Conservation (phyloP, 768 basidiomycete species). For the Grammothele lineata region DNA sequence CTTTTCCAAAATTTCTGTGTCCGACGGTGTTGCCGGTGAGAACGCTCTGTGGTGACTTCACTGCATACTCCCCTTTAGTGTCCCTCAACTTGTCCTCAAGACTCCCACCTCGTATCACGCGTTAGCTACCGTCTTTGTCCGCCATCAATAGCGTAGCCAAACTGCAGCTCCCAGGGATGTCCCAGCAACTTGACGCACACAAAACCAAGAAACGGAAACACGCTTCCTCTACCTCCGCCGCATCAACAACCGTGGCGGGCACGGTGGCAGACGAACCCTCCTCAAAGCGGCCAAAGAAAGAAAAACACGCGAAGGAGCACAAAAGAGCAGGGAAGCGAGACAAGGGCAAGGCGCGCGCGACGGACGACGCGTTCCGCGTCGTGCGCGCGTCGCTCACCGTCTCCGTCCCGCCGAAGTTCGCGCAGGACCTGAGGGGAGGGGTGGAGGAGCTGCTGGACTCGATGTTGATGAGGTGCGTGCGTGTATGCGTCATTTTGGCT, state of each 20-base stretch:
- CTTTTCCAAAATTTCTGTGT: conserved; percentile 19
- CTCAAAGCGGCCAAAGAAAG: conserved; percentile 32
- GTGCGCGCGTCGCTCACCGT: conserved; percentile 64
- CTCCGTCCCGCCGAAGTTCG: conserved; percentile 79
- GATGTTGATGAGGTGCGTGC: conserved; percentile 85
- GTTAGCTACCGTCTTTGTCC: too few relatives aligned
- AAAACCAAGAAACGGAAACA: conserved; percentile 51
- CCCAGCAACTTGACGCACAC: conserved; percentile 13
- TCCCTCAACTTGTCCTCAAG: too few relatives aligned
- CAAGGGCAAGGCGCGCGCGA: conserved; percentile 22
- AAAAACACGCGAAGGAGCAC: conserved; percentile 22
- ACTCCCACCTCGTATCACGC: too few relatives aligned
- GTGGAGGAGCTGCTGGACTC: conserved; percentile 90
- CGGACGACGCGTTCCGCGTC: conserved; percentile 41
- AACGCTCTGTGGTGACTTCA: not conserved
- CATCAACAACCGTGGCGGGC: not conserved
- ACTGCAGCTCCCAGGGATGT: conserved; percentile 10
- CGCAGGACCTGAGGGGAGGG: conserved; percentile 65
- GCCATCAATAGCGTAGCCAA: too few relatives aligned
- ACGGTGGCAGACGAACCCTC: conserved; percentile 19
- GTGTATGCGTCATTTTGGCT: not conserved
- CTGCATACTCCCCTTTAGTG: too few relatives aligned
- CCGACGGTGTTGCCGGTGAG: conserved; percentile 1
- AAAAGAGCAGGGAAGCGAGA: conserved; percentile 17
- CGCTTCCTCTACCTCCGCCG: conserved; percentile 17